These are phyloP conservation scores for Boletus tomentosulus DNA, from an alignment of 768 basidiomycete genomes.

Conservation along the genomic window DNA sequence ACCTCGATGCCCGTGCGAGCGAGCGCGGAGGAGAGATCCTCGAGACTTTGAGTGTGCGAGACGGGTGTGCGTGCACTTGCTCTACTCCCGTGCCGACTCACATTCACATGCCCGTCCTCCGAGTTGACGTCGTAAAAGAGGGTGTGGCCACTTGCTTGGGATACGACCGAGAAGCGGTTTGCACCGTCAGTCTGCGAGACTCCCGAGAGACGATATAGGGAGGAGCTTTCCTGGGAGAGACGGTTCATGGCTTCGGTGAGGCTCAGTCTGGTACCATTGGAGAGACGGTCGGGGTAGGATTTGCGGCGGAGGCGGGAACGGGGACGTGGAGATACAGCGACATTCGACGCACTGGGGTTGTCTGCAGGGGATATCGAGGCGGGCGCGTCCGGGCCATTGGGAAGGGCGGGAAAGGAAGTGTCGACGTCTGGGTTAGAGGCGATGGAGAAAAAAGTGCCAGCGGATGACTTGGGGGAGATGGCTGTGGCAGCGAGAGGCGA, in stretches of 20 bases:
- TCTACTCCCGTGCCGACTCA: neutral
- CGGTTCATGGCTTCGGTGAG: slow-evolving; percentile 27
- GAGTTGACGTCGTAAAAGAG: slow-evolving; percentile 23
- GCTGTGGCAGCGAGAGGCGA: slow-evolving; percentile 9
- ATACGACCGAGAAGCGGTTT: slow-evolving; percentile 22
- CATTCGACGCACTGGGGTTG: neutral
- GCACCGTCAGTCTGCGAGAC: slow-evolving; percentile 3
- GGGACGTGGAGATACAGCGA: neutral
- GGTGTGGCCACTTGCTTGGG: slow-evolving; percentile 25
- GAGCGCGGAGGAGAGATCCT: slow-evolving; percentile 20
- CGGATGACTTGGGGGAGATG: slow-evolving; percentile 28
- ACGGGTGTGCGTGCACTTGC: neutral
- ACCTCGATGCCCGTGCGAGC: slow-evolving; percentile 18
- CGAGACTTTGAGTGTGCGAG: slow-evolving; percentile 21
- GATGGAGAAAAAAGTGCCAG: slow-evolving; percentile 24
- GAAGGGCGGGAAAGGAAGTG: neutral
- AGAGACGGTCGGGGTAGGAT: slow-evolving; percentile 25
- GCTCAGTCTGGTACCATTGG: slow-evolving; percentile 20
- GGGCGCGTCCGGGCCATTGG: neutral
- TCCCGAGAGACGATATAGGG: neutral
- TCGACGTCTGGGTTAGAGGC: slow-evolving; percentile 17
- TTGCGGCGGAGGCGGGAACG: slow-evolving; percentile 10
- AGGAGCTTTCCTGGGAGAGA: slow-evolving; percentile 17
- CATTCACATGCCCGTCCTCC: neutral
- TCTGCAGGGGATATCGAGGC: neutral